Evolutionary conservation across 306 rosid genomes (phyloP).

Genomic region (Fagus sylvatica): DNA sequence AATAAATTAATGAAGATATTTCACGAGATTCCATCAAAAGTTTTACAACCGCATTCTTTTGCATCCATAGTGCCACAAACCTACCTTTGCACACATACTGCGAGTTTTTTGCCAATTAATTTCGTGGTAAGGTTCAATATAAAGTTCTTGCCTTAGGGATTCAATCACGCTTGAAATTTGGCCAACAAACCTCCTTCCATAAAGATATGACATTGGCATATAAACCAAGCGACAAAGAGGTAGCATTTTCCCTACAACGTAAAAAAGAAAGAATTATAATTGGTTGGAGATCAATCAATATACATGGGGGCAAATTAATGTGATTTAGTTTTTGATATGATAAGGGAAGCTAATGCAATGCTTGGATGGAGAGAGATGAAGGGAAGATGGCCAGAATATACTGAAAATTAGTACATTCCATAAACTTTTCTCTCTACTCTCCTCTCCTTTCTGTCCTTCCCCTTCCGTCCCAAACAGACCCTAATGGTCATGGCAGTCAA

Average conservation of each 20-base stretch:
- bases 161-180: constrained; percentile 40
- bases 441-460: too few relatives aligned
- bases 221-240: constrained; percentile 68
- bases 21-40: not conserved
- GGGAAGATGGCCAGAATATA: too few relatives aligned
- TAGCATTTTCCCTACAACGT: constrained; percentile 53
- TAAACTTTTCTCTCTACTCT: too few relatives aligned
- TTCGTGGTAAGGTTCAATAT: constrained; percentile 39
- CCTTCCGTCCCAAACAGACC: too few relatives aligned
- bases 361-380: too few relatives aligned
- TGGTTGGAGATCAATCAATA: too few relatives aligned
- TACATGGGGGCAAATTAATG: too few relatives aligned
- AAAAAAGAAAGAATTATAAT: not conserved
- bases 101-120: constrained; percentile 50
- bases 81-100: constrained; percentile 46
- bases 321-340: too few relatives aligned
- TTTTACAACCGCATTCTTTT: not conserved
- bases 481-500: too few relatives aligned
- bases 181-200: constrained; percentile 67
- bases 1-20: not conserved
- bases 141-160: constrained; percentile 47
- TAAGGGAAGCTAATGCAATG: too few relatives aligned
- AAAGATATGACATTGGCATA: constrained; percentile 70
- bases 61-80: not conserved
- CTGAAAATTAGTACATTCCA: too few relatives aligned